Conservation (phyloP, 23 red algal genomes). For the Gracilariopsis chorda region DNA sequence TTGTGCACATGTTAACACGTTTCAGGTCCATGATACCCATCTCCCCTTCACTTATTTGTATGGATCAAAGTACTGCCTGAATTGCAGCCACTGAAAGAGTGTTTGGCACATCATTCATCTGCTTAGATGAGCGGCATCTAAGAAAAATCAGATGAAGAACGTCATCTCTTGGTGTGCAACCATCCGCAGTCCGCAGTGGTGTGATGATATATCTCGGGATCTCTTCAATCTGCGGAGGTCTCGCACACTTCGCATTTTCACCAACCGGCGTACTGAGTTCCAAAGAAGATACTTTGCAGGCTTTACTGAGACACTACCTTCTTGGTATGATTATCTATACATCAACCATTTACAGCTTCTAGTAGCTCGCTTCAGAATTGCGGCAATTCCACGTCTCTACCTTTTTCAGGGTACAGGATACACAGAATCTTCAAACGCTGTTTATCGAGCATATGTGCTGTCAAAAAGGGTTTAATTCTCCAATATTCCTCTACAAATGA, state of each 20-base stretch:
- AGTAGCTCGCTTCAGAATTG: not conserved
- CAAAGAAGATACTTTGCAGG: not conserved
- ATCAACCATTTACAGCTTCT: not conserved
- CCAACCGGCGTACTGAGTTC: not conserved
- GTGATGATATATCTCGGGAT: not conserved
- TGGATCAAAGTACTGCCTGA: constrained; percentile 5
- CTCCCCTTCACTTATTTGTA: not conserved
- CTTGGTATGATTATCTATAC: not conserved
- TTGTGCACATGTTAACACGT: not conserved
- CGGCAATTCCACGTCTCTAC: not conserved
- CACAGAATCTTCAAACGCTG: not conserved
- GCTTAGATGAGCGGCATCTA: not conserved
- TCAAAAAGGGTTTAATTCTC: not conserved
- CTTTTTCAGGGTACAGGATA: not conserved
- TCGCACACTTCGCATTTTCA: not conserved
- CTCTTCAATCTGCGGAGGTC: not conserved
- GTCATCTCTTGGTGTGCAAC: not conserved
- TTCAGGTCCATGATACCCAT: constrained; percentile 17
- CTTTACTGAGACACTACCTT: not conserved
- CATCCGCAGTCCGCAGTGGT: not conserved
- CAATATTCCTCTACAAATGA: not conserved
- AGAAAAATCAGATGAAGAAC: not conserved
- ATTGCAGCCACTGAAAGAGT: constrained; percentile 2
- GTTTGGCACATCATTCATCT: not conserved
- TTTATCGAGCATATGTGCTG: not conserved